Percentiles rank a stretch among this genome's conserved stretches.
Conservation (phyloP, 1,284 basidiomycete species). For the Exsudoporus floridanus region DNA sequence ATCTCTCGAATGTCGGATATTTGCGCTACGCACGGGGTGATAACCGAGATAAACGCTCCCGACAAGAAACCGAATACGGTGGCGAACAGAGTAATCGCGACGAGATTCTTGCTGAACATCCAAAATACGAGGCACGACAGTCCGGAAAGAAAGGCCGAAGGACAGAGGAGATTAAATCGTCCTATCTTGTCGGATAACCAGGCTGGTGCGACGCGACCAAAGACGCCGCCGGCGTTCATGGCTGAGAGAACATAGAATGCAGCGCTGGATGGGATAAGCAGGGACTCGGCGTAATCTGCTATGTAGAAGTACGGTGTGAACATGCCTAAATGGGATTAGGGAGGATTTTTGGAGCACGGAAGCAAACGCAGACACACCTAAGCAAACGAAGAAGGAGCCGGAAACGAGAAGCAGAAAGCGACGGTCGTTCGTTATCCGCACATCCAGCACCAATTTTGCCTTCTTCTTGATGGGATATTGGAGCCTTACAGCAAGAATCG, state of each 20-base stretch:
- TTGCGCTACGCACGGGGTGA: conserved; percentile 63
- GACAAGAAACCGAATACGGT: conserved; percentile 55
- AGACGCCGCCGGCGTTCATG: conserved; percentile 62
- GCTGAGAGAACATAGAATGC: conserved; percentile 57
- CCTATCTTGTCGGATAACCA: conserved; percentile 62
- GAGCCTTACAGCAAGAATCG: conserved; percentile 43
- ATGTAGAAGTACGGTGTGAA: conserved; percentile 69
- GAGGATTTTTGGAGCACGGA: not conserved
- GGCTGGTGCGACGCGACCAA: conserved; percentile 62
- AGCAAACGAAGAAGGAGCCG: conserved; percentile 51
- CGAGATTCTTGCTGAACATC: conserved; percentile 45
- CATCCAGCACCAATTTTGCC: conserved; percentile 22
- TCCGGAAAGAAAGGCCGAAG: conserved; percentile 58
- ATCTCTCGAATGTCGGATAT: conserved; percentile 57
- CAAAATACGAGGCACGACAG: conserved; percentile 57
- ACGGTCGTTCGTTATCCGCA: conserved; percentile 42
- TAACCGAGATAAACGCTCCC: conserved; percentile 59
- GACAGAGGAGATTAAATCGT: conserved; percentile 59
- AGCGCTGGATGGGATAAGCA: conserved; percentile 37
- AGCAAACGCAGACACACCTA: conserved; percentile 34
- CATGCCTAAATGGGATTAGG: conserved; percentile 55
- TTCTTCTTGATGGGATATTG: conserved; percentile 23
- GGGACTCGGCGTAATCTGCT: conserved; percentile 48
- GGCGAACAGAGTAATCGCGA: conserved; percentile 53
- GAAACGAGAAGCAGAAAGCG: conserved; percentile 45